Conservation (phyloP, 2,329 filamentous ascomycete genomes). For the Elsinoe arachidis region DNA sequence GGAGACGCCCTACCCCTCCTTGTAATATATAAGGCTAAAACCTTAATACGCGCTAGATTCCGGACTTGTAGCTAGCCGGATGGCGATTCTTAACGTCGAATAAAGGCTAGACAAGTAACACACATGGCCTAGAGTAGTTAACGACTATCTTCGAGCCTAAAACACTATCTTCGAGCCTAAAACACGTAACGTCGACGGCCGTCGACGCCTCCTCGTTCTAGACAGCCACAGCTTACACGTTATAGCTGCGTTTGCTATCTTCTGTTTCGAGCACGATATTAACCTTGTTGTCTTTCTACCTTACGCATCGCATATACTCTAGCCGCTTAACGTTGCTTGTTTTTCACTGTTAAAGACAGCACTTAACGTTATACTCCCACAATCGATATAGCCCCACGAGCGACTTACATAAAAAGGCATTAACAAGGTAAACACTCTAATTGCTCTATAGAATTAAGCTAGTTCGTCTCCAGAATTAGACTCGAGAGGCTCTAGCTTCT, state of each 20-base stretch:
- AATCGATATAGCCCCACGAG: neutral
- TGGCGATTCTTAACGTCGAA: neutral
- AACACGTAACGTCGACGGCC: neutral
- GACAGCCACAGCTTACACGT: neutral
- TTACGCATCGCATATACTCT: conserved; percentile 1
- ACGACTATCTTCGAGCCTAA: neutral
- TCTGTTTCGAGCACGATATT: neutral
- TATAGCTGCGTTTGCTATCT: conserved; percentile 3
- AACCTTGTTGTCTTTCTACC: conserved; percentile 2
- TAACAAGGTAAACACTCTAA: neutral
- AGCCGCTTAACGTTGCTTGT: neutral
- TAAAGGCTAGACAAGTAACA: neutral
- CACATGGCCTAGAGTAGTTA: neutral
- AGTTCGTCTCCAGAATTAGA: neutral
- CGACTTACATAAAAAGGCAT: neutral
- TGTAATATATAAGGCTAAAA: neutral
- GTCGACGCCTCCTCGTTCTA: neutral
- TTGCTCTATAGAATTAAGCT: neutral
- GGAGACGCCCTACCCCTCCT: neutral
- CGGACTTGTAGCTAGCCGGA: neutral
- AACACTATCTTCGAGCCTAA: neutral
- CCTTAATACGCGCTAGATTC: neutral
- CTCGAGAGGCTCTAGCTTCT: too few relatives aligned
- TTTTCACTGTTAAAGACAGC: conserved; percentile 4
- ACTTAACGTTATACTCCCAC: neutral